These are phyloP conservation scores for Sarcomyxa edulis DNA, from an alignment of 768 basidiomycete species.

Conservation along the genomic window DNA sequence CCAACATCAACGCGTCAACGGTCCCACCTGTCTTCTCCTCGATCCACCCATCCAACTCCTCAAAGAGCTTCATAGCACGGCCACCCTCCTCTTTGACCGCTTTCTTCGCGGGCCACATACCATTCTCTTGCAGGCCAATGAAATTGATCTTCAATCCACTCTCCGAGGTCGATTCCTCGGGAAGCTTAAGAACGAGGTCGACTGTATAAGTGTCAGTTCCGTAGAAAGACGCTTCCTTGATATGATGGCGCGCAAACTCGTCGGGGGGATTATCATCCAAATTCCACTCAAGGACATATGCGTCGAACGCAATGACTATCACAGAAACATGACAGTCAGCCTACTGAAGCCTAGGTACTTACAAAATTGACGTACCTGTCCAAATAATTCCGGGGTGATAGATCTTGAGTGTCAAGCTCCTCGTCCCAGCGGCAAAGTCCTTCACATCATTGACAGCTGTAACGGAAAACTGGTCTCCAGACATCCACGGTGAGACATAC, in stretches of 20 bases:
- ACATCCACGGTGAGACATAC: slow-evolving; percentile 48
- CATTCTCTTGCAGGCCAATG: slow-evolving; percentile 76
- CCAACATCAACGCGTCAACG: slow-evolving; percentile 65
- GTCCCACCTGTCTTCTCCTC: slow-evolving; percentile 54
- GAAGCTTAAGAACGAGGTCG: slow-evolving; percentile 63
- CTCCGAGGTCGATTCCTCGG: slow-evolving; percentile 16
- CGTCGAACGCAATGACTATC: slow-evolving; percentile 89
- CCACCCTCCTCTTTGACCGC: slow-evolving; percentile 41
- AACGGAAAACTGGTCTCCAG: slow-evolving; percentile 41
- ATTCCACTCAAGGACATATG: slow-evolving; percentile 82
- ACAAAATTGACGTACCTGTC: slow-evolving; percentile 50
- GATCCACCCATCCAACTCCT: slow-evolving; percentile 72
- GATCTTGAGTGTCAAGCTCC: slow-evolving; percentile 64
- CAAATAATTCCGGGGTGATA: slow-evolving; percentile 81
- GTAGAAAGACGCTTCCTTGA: slow-evolving; percentile 90
- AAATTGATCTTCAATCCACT: slow-evolving; percentile 60
- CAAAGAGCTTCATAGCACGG: slow-evolving; percentile 69
- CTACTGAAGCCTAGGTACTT: neutral
- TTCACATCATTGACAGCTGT: slow-evolving; percentile 50
- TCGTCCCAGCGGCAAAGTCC: slow-evolving; percentile 53
- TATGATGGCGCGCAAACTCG: slow-evolving; percentile 74
- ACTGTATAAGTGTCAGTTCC: slow-evolving; percentile 69
- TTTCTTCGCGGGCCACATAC: slow-evolving; percentile 79
- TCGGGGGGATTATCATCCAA: slow-evolving; percentile 75
- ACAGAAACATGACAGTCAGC: slow-evolving; percentile 4